These are phyloP conservation scores for Cetraspora pellucida DNA, from an alignment of 192 early-diverging fungal species.

Conservation along the genomic window DNA sequence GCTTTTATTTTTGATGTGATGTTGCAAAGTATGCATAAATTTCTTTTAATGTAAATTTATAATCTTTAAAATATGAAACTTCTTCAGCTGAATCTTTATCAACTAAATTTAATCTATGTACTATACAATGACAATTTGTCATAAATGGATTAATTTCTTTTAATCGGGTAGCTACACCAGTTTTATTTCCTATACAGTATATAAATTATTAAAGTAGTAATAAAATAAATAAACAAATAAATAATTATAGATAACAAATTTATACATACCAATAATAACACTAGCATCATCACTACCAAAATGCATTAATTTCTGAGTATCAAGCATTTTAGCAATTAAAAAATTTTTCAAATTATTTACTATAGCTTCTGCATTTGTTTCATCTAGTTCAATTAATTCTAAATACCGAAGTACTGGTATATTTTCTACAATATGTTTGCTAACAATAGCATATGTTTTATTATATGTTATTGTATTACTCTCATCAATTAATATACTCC, in stretches of 20 bases:
- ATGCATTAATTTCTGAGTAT: constrained; percentile 10
- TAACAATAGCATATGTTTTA: constrained; percentile 7
- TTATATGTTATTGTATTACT: constrained; percentile 18
- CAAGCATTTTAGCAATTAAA: constrained; percentile 13
- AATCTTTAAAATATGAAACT: constrained; percentile 12
- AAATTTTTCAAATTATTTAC: background rate
- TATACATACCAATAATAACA: background rate
- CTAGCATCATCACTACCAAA: constrained; percentile 2
- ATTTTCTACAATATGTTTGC: background rate
- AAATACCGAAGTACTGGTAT: background rate
- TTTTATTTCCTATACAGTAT: background rate
- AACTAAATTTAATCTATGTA: background rate
- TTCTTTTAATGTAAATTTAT: constrained; percentile 17
- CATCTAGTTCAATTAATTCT: background rate
- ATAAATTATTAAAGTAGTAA: background rate
- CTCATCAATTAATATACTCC: constrained; percentile 20
- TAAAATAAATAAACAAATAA: background rate
- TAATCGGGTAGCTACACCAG: background rate
- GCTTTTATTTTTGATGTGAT: background rate
- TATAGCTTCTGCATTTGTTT: background rate
- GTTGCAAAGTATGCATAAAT: background rate
- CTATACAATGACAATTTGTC: constrained; percentile 4
- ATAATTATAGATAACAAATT: background rate
- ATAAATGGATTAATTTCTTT: constrained; percentile 11
- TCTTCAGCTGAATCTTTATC: background rate